Percentiles rank a stretch among this genome's conserved stretches.
phyloP scores from a whole-genome alignment of 345 rosid genomes.

The Brassica napus region DNA sequence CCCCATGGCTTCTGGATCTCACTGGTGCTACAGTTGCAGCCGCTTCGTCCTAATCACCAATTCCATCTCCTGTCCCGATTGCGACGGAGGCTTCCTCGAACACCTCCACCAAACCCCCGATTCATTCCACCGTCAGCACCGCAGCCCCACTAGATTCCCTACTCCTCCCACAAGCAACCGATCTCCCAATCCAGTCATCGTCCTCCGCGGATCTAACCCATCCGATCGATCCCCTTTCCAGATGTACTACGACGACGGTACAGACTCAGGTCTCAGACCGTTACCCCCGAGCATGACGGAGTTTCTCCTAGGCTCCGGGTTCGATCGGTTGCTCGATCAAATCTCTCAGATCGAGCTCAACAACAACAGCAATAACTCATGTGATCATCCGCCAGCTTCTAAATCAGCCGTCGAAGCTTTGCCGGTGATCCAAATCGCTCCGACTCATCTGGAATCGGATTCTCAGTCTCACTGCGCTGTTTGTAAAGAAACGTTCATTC shows the following conservation, averaged over 20 bases:
- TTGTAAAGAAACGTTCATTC: conserved; percentile 68
- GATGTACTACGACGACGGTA: conserved; percentile 84
- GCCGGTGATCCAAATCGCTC: conserved; percentile 57
- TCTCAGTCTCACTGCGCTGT: conserved; percentile 85
- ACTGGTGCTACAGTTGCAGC: conserved; percentile 89
- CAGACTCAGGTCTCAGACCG: conserved; percentile 71
- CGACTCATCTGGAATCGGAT: conserved; percentile 46
- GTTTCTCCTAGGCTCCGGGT: conserved; percentile 87
- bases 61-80: conserved; percentile 64
- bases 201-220: conserved; percentile 64
- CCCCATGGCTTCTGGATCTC: conserved; percentile 64
- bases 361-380: conserved; percentile 45
- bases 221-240: conserved; percentile 55
- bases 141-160: conserved; percentile 46
- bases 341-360: conserved; percentile 72
- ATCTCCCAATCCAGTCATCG: conserved; percentile 80
- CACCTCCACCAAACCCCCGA: conserved; percentile 52
- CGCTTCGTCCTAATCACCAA: conserved; percentile 58
- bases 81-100: conserved; percentile 80
- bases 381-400: conserved; percentile 80
- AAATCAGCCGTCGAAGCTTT: conserved; percentile 84
- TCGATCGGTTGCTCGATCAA: conserved; percentile 78
- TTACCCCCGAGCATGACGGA: conserved; percentile 82
- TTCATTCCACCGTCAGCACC: conserved; percentile 34
- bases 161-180: conserved; percentile 44